Base-by-base conservation (phyloP, 352 stramenopile genomes). In the Phytophthora macrochlamydospora region DNA sequence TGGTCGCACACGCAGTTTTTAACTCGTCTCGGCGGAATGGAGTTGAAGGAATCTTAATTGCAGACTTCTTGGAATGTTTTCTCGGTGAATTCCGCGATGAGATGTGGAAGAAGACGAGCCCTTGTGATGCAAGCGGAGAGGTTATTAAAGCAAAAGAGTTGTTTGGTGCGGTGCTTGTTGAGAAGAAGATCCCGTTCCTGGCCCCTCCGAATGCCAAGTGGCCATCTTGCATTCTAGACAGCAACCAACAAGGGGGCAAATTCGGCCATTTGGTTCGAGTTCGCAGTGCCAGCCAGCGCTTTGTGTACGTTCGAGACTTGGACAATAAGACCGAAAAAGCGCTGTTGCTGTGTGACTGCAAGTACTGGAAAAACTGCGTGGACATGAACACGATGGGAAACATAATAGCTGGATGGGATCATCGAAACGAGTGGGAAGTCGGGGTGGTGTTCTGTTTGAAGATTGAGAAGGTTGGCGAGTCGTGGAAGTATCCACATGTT, bases 1-100 rank as follows among this genome's bases (percentile, higher is more conserved):
- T 69, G 65, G 52, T 69, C 29, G 65, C 65, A 45, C 58, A 73
- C 61, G 54, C 44, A 31, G 69, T 73, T 14, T 73, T 73, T 53
- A 55, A 44, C 64, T 63, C 65, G 12, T 72, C 65, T 12, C 51
- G 58, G 48, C 62, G 65, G 68, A 56, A 67, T 33, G 65, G 65
- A 45, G 50, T 67, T 8, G 31, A 58, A 63, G 65, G 65, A 13
- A 65, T 73, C 30, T 8, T 33, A 2, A 52, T 60, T 31, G 12
- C 30, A 2, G 54, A 46, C 7, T 56, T 56, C 29, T 56, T 56
- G 5, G 51, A 9, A 30, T 13, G 35, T 3, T 45, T 56, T 2
- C 51, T 56, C 31, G 33, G 51, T 48, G 51, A 56, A 38, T 56
- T 56, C 14, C 51, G 32, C 44, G 33, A 48, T 18, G n/a, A 35